Evolutionary conservation across 257 asterid species (phyloP), one percentile per base, ranked within the genome.

Genomic region (Gentiana dahurica): DNA sequence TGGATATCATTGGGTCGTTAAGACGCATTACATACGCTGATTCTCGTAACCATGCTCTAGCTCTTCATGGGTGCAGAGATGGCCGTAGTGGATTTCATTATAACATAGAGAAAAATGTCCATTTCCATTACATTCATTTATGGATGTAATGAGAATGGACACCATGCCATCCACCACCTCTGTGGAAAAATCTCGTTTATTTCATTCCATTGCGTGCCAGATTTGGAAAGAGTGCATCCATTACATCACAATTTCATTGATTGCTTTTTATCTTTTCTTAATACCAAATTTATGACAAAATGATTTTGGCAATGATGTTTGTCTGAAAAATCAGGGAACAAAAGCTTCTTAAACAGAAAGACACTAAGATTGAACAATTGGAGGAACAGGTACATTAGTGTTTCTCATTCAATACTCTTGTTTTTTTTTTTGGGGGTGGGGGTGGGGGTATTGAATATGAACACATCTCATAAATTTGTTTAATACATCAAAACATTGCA

Each of bases 321-420:
- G 0, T 10, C 24, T 58, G 52, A 7, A 51, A 53, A 69, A 67
- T 51, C 46, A 88, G 97, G 88, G 91, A 83, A 71, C 76, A 71
- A 71, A 70, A 51, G 63, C 60, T 70, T 58, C 35, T 77, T 66
- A 66, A 54, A 39, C 43, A 53, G 39, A 88, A 81, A 78, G 87
- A 85, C 55, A 66, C 71, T 58, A 76, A 61, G 79, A 80, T 88
- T 71, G 70, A 70, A 67, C 83, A 85, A 66, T 70, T 92, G 77
- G 77, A 92, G 81, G 89, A 79, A 75, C 75, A 81, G 96, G 98
- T 87, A 68, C 54, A 52, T 55, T 51, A 36, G 54, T 35, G 33
- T 55, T 41, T 48, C 47, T 51, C 2, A 24, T 36, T 49, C 36
- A 34, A 49, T 51, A 49, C 38, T 49, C 37, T 58, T 34, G 46